phyloP scores from a whole-genome alignment of 306 rosid genomes.

The Amphicarpaea edgeworthii region DNA sequence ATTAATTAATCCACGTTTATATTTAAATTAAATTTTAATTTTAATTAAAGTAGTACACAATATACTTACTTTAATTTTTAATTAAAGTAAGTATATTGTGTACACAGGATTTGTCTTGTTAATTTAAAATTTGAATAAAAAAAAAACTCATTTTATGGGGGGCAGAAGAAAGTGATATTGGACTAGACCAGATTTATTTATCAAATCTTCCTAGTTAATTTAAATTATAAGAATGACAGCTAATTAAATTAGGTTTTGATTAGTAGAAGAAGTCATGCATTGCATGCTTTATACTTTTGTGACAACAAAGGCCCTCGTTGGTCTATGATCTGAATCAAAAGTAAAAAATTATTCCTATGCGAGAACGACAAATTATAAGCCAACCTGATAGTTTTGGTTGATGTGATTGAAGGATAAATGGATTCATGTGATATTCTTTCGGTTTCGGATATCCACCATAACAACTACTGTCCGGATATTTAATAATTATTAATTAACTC shows the following conservation, averaged over 20 bases:
- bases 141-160: constrained; percentile 10
- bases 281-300: constrained; percentile 40
- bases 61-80: too few species aligned
- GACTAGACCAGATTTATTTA: constrained; percentile 23
- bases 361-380: constrained; percentile 5
- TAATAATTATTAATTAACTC: too few species aligned
- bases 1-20: constrained; percentile 5
- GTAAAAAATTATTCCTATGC: constrained; percentile 29
- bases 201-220: constrained; percentile 33
- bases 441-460: background rate
- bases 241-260: constrained; percentile 21
- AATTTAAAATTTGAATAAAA: background rate
- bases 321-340: constrained; percentile 30
- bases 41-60: background rate
- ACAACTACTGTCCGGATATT: background rate
- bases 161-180: constrained; percentile 5
- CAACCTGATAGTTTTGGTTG: background rate
- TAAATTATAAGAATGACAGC: constrained; percentile 22
- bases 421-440: background rate
- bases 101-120: background rate
- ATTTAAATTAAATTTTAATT: background rate
- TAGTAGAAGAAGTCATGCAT: constrained; percentile 11
- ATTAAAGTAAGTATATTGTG: background rate
- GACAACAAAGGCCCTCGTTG: constrained; percentile 38
- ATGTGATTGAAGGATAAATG: background rate